These are phyloP conservation scores for Chrysosporium queenslandicum DNA, from an alignment of 2,329 filamentous ascomycete species.

Conservation along the genomic window DNA sequence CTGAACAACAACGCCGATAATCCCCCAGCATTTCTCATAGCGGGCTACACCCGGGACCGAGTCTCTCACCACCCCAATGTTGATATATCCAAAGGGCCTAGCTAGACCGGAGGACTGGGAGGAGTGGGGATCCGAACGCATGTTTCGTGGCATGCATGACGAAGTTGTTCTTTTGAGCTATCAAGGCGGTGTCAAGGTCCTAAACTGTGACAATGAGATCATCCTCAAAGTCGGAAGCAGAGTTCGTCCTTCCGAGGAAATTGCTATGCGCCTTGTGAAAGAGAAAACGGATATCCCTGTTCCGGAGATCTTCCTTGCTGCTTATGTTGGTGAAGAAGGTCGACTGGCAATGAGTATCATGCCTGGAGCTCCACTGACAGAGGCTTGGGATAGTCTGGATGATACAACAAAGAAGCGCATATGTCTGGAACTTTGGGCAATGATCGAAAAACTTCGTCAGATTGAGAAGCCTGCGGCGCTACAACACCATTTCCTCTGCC, in stretches of 20 bases:
- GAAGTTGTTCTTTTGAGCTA: slow-evolving; percentile 11
- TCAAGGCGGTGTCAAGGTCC: slow-evolving; percentile 13
- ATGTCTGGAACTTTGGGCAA: slow-evolving; percentile 19
- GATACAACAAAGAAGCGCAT: slow-evolving; percentile 19
- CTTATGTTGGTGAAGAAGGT: slow-evolving; percentile 8
- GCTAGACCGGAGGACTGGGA: slow-evolving; percentile 4
- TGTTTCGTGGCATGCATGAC: slow-evolving; percentile 14
- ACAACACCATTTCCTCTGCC: slow-evolving; percentile 19
- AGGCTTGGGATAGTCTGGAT: slow-evolving; percentile 19
- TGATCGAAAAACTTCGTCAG: slow-evolving; percentile 18
- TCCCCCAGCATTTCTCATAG: background rate
- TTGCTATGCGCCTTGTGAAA: slow-evolving; percentile 13
- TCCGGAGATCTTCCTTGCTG: slow-evolving; percentile 17
- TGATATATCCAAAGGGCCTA: slow-evolving; percentile 4
- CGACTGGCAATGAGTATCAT: slow-evolving; percentile 19
- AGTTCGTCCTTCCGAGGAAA: slow-evolving; percentile 14
- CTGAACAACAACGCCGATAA: slow-evolving; percentile 2
- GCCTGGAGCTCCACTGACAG: slow-evolving; percentile 15
- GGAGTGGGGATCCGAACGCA: slow-evolving; percentile 13
- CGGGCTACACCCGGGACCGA: background rate
- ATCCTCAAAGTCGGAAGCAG: slow-evolving; percentile 12
- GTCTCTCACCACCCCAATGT: slow-evolving; percentile 1
- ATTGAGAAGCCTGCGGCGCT: slow-evolving; percentile 18
- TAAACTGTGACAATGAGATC: slow-evolving; percentile 11
- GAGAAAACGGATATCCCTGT: slow-evolving; percentile 19